phyloP scores from a whole-genome alignment of 2,329 filamentous ascomycete genomes.

The Epichloe gansuensis region DNA sequence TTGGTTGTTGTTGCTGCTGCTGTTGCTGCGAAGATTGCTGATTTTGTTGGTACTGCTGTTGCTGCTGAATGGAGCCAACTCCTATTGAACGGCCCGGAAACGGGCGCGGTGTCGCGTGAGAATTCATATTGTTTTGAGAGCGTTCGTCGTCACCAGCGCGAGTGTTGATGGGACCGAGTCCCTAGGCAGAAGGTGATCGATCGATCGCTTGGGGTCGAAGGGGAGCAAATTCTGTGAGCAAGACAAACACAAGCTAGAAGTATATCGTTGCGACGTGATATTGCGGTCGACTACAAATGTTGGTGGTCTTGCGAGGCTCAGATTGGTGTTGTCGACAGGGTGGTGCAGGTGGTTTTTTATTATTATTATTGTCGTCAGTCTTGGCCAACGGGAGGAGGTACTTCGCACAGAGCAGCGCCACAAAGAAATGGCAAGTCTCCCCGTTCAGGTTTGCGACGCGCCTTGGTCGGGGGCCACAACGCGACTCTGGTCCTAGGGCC shows the following conservation, averaged over 20 bases:
- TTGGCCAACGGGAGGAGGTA: neutral
- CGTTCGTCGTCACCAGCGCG: neutral
- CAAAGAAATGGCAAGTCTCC: neutral
- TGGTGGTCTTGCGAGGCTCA: neutral
- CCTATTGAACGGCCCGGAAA: conserved; percentile 23
- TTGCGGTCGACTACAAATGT: neutral
- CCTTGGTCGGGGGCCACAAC: neutral
- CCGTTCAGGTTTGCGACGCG: conserved; percentile 13
- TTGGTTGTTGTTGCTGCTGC: conserved; percentile 10
- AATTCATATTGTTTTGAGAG: conserved; percentile 18
- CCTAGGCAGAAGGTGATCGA: too few species aligned
- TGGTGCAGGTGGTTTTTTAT: neutral
- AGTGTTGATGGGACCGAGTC: too few species aligned
- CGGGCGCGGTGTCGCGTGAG: conserved; percentile 25
- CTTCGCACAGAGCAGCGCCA: neutral
- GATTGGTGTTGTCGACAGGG: neutral
- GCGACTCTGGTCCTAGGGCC: neutral
- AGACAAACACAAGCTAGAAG: neutral
- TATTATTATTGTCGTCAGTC: neutral
- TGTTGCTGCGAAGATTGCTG: conserved; percentile 16
- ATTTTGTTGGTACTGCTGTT: conserved; percentile 19
- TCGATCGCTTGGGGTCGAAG: neutral
- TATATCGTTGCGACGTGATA: too few species aligned
- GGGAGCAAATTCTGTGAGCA: neutral
- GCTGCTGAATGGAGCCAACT: conserved; percentile 18